Percentiles rank a stretch among this genome's conserved stretches.
These are phyloP conservation scores for Sphagnum fallax DNA, from an alignment of 228 moss, liverwort and hornwort genomes.

Conservation along the genomic window DNA sequence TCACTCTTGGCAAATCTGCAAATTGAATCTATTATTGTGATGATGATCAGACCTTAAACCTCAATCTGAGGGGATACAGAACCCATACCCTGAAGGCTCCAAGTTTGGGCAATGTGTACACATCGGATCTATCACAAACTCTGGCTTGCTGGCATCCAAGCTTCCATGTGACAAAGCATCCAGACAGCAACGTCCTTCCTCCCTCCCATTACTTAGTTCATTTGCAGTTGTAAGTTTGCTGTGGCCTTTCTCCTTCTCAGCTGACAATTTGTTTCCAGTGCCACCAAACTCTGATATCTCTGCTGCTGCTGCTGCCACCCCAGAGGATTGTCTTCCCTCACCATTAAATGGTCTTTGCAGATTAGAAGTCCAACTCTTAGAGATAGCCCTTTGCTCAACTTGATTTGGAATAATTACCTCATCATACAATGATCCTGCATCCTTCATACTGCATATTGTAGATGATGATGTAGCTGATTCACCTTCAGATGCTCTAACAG, in stretches of 20 bases:
- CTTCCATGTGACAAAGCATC: background rate
- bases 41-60: too few species aligned
- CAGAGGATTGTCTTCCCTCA: background rate
- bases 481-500: too few species aligned
- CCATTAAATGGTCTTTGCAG: background rate
- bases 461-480: too few species aligned
- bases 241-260: background rate
- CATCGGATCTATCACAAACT: constrained; percentile 56
- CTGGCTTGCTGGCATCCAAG: constrained; percentile 2
- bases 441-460: background rate
- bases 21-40: too few species aligned
- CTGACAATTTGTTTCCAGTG: background rate
- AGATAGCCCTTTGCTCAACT: background rate
- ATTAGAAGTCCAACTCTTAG: background rate
- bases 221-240: background rate
- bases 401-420: background rate
- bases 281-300: background rate
- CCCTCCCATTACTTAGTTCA: background rate
- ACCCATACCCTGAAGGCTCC: constrained; percentile 69
- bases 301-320: background rate
- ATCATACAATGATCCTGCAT: constrained; percentile 2
- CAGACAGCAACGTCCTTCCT: background rate
- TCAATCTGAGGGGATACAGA: too few species aligned
- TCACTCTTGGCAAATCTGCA: too few species aligned
- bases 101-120: constrained; percentile 87